Evolutionary conservation across 352 stramenopile genomes (phyloP), one percentile per base, ranked within the genome.

Genomic region (Blastocystis sp.): DNA sequence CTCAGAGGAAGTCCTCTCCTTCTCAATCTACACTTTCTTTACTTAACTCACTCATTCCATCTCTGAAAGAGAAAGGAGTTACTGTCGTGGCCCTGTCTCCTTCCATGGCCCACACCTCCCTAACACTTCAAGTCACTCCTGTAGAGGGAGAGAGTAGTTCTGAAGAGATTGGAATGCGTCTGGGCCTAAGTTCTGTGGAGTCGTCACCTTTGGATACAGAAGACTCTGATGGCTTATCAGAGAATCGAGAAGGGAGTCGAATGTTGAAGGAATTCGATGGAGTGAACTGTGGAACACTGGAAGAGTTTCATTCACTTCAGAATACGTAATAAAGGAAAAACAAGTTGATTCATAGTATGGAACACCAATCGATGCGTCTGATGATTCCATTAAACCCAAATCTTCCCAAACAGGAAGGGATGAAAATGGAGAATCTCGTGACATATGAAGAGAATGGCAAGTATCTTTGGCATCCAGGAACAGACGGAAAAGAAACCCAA

Each of bases 401-500:
- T 37, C 6, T 53, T 6, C 13, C 33, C 2, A 17, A 0, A 27
- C 19, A 76, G 1, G 30, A 84, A 48, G 24, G 37, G 4, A 13
- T 11, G 19, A 53, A 9, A 0, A 24, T 11, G 30, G 22, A 44
- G 15, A 27, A 62, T 11, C 19, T 48, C 11, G 73, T 84, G 5
- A 22, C 37, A 1, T 84, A 54, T 42, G 15, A 64, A 37, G 54
- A 30, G 35, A 30, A 42, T 24, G 73, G 30, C 1, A 27, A 5
- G 27, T 24, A 54, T n/a, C 35, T 53, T 11, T 30, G 27, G 11
- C 78, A 89, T 19, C 60, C 60, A 15, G 78, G 78, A 58, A 89
- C 57, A n/a, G 78, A 89, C 30, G 78, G 78, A 48, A 44, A 77
- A 19, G 78, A 89, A 48, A 89, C 60, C 17, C 54, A 89, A 44